These are phyloP conservation scores for Fraxinus xanthoxyloides DNA, from an alignment of 305 asterid species.

Conservation along the genomic window DNA sequence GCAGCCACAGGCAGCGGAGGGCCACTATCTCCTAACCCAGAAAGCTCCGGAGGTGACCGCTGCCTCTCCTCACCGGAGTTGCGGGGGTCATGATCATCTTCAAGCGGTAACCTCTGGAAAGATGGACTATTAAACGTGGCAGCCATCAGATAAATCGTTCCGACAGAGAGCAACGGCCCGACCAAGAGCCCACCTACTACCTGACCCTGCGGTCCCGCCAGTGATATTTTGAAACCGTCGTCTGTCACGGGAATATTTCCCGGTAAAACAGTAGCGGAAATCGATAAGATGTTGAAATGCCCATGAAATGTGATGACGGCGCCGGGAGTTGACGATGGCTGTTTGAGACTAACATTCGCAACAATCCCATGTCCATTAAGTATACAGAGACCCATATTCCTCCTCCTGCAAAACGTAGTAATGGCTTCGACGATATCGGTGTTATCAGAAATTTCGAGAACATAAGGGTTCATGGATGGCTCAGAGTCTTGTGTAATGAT, in stretches of 20 bases:
- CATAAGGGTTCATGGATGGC: slow-evolving; percentile 76
- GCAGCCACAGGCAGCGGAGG: slow-evolving; percentile 2
- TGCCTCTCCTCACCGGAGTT: slow-evolving; percentile 19
- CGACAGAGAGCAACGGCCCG: slow-evolving; percentile 63
- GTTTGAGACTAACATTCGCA: slow-evolving; percentile 61
- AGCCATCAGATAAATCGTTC: slow-evolving; percentile 61
- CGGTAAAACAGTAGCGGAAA: slow-evolving; percentile 62
- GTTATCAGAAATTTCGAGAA: slow-evolving; percentile 66
- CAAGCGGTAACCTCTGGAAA: slow-evolving; percentile 43
- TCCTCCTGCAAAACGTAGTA: slow-evolving; percentile 46
- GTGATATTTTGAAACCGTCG: slow-evolving; percentile 50
- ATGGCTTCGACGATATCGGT: slow-evolving; percentile 54
- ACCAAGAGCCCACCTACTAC: slow-evolving; percentile 75
- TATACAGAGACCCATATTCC: slow-evolving; percentile 54
- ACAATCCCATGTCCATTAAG: slow-evolving; percentile 71
- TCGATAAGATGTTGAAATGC: slow-evolving; percentile 63
- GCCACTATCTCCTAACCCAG: slow-evolving; percentile 40
- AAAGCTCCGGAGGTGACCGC: slow-evolving; percentile 38
- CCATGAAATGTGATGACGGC: slow-evolving; percentile 79
- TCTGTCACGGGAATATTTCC: slow-evolving; percentile 23
- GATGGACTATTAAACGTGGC: slow-evolving; percentile 62
- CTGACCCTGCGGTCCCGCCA: slow-evolving; percentile 90
- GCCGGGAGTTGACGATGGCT: slow-evolving; percentile 55
- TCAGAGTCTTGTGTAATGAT: slow-evolving; percentile 56
- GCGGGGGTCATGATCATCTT: slow-evolving; percentile 31